Percentiles rank a stretch among this genome's conserved stretches.
Conservation (phyloP, 257 asterid species). For the Cynanchum wilfordii region DNA sequence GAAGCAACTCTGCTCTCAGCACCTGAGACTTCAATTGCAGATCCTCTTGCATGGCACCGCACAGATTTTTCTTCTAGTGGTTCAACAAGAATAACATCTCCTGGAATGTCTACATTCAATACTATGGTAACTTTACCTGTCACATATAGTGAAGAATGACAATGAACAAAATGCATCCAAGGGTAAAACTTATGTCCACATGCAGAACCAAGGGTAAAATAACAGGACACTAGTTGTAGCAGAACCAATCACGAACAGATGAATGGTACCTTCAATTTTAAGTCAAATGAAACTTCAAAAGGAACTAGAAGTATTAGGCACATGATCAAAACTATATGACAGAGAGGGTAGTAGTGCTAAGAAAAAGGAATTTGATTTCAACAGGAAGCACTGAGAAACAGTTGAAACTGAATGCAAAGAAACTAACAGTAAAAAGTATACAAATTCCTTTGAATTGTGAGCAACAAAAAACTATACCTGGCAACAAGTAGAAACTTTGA, state of each 20-base stretch:
- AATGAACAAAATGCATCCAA: slow-evolving; percentile 5
- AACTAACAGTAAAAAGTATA: background rate
- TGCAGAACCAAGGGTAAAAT: too few relatives aligned
- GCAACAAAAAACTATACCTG: slow-evolving; percentile 43
- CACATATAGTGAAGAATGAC: background rate
- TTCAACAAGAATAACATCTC: slow-evolving; percentile 59
- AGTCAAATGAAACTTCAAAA: slow-evolving; percentile 1
- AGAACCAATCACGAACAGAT: background rate
- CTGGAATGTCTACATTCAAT: slow-evolving; percentile 57
- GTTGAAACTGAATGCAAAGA: background rate
- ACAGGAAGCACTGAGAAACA: background rate
- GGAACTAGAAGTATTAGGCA: background rate
- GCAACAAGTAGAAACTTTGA: slow-evolving; percentile 53
- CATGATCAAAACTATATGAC: background rate
- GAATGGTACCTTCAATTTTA: background rate
- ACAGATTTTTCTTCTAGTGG: slow-evolving; percentile 61
- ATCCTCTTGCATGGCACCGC: slow-evolving; percentile 90
- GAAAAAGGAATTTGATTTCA: background rate
- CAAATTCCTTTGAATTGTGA: background rate
- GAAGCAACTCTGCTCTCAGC: slow-evolving; percentile 42
- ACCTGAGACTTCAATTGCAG: slow-evolving; percentile 66
- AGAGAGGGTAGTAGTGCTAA: background rate
- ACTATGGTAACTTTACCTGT: slow-evolving; percentile 69
- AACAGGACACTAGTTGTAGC: too few relatives aligned
- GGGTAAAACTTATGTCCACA: background rate